Base-by-base conservation (phyloP, 345 rosid genomes). In the Moricandia moricandioides region DNA sequence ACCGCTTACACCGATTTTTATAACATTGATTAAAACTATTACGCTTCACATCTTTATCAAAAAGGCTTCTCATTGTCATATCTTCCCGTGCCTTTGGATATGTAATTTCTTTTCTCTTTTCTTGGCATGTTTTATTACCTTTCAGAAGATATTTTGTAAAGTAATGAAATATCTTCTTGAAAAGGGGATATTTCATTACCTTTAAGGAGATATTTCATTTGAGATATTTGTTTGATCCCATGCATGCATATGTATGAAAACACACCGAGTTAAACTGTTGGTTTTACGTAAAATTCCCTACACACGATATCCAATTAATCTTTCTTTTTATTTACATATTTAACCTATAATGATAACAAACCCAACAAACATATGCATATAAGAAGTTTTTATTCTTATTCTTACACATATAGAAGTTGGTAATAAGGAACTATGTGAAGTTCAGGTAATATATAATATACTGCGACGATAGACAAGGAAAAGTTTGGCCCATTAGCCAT, bases 21-120 rank as follows among this genome's bases (percentile, higher is more conserved):
- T n/a, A n/a, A n/a, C n/a, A n/a, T 63, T 61, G 1, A 21, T 70
- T 54, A 67, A 18, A 57, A 57, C 62, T 71, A 65, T 69, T 49
- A 49, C 9, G 56, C 56, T 49, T 49, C 16, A 16, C 56, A 49
- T 49, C 56, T 49, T 49, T 49, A 49, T 49, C 56, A 47, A 5
- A 29, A 43, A 69, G 56, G 65, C 64, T 54, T 62, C 58, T 7
- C 70, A 27, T 30, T 5, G 12, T 56, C 45, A 55, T 27, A 57
- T 64, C 67, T 40, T 49, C 68, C n/a, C 75, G 79, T 62, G 75
- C 0, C 17, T 75, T 59, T 69, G 26, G 79, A 76, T 63, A 13
- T 18, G 60, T 29, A 29, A 69, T 75, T 62, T 76, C n/a, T 0
- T 34, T 16, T 68, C 34, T 16, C 16, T 6, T 33, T 59, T 4